phyloP scores from a whole-genome alignment of 2,329 filamentous ascomycete genomes.

The Zymoseptoria brevis region DNA sequence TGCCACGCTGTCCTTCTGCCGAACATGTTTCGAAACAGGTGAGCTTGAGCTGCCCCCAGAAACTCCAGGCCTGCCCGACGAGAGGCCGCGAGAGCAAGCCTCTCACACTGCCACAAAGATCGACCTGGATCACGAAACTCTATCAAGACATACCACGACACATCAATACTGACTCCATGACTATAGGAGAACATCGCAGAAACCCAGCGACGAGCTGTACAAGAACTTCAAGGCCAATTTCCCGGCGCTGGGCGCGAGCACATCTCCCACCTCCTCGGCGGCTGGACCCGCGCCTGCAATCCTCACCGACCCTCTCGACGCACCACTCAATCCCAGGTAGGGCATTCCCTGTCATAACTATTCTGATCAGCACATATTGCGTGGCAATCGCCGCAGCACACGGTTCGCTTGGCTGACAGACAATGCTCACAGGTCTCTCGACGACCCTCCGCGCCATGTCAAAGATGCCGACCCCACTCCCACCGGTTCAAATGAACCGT shows the following conservation, averaged over 20 bases:
- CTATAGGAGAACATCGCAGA: constrained; percentile 56
- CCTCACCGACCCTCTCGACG: constrained; percentile 40
- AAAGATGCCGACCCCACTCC: constrained; percentile 81
- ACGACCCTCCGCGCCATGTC: constrained; percentile 29
- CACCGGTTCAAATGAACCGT: constrained; percentile 68
- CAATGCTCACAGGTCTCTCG: constrained; percentile 17
- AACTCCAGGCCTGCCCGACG: constrained; percentile 4
- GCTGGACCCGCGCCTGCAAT: constrained; percentile 37
- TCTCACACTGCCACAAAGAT: constrained; percentile 16
- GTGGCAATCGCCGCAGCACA: constrained; percentile 18
- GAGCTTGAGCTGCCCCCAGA: constrained; percentile 18
- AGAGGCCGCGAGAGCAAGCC: constrained; percentile 1
- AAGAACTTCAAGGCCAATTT: constrained; percentile 78
- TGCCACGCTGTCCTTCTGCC: constrained; percentile 11
- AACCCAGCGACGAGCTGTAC: constrained; percentile 77
- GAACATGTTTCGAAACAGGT: constrained; percentile 44
- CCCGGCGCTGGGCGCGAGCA: constrained; percentile 54
- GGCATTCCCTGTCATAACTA: constrained; percentile 22
- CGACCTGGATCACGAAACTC: constrained; percentile 13
- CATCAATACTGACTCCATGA: constrained; percentile 10
- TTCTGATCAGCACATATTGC: constrained; percentile 13
- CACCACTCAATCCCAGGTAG: constrained; percentile 39
- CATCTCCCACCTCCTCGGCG: constrained; percentile 24
- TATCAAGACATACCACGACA: constrained; percentile 2
- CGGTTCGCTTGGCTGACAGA: constrained; percentile 16